Evolutionary conservation across 1,284 basidiomycete species (phyloP).

Genomic region (Fistulina hepatica): DNA sequence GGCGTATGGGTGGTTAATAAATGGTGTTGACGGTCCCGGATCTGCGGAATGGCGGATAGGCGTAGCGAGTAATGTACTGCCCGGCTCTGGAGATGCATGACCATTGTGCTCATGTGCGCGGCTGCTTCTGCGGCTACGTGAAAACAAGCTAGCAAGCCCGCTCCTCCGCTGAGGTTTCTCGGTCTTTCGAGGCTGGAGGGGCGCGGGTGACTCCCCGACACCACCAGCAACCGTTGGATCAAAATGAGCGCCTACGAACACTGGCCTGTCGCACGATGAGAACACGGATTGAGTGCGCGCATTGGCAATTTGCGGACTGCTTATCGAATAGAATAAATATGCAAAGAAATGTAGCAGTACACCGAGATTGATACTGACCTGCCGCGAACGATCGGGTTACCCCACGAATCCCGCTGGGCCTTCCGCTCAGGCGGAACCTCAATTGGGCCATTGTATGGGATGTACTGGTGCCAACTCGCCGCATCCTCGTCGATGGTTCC

Average conservation of each 20-base stretch:
- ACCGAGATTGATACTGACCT: constrained; percentile 10
- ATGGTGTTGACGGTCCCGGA: constrained; percentile 9
- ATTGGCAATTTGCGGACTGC: constrained; percentile 7
- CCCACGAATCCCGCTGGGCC: too few relatives aligned
- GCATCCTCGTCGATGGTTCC: too few relatives aligned
- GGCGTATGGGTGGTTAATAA: constrained; percentile 11
- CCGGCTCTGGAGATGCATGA: constrained; percentile 3
- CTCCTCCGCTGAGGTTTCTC: constrained; percentile 26
- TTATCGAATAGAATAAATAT: too few relatives aligned
- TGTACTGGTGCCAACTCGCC: too few relatives aligned
- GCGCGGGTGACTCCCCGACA: constrained; percentile 49
- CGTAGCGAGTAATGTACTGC: not conserved
- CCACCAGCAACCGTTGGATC: constrained; percentile 37
- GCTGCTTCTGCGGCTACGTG: constrained; percentile 27
- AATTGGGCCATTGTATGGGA: constrained; percentile 14
- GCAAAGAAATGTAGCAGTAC: too few relatives aligned
- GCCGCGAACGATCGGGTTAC: constrained; percentile 13
- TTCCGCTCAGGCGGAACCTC: too few relatives aligned
- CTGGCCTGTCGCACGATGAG: too few relatives aligned
- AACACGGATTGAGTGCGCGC: too few relatives aligned
- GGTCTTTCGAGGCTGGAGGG: constrained; percentile 17
- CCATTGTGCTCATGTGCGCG: constrained; percentile 3
- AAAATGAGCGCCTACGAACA: constrained; percentile 30
- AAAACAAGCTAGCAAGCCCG: constrained; percentile 40
- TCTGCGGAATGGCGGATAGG: not conserved